Conservation (phyloP, 1,284 basidiomycete species). For the Takashimella koratensis region DNA sequence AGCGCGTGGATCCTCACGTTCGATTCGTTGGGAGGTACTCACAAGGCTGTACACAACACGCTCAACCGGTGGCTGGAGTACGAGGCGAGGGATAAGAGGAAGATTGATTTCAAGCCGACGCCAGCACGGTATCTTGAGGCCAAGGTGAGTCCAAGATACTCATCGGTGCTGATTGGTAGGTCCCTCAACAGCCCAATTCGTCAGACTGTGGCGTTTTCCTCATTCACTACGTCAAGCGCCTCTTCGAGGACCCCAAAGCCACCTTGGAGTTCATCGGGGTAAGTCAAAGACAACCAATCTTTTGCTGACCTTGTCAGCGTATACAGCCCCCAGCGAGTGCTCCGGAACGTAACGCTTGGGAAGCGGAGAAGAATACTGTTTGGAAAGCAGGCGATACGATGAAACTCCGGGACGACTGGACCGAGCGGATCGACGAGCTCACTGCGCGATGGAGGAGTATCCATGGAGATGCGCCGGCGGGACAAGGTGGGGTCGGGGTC, state of each 20-base stretch:
- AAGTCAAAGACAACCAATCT: conserved; percentile 3
- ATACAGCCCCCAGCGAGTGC: conserved; percentile 17
- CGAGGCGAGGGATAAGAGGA: conserved; percentile 77
- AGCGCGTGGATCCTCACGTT: conserved; percentile 79
- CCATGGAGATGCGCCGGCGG: not conserved
- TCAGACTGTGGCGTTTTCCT: conserved; percentile 54
- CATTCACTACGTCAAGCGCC: conserved; percentile 45
- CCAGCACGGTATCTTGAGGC: conserved; percentile 40
- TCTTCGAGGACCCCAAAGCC: conserved; percentile 34
- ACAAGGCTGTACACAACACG: conserved; percentile 60
- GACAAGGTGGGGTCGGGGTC: not conserved
- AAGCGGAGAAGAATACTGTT: conserved; percentile 3
- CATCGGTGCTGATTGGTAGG: conserved; percentile 17
- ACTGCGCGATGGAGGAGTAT: conserved; percentile 6
- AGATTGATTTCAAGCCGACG: conserved; percentile 47
- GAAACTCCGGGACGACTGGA: conserved; percentile 18
- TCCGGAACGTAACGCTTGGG: conserved; percentile 9
- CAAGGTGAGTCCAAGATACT: conserved; percentile 16
- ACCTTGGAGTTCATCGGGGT: conserved; percentile 41
- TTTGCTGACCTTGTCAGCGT: conserved; percentile 8
- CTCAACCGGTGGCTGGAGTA: conserved; percentile 66
- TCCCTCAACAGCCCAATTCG: conserved; percentile 53
- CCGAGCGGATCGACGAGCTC: conserved; percentile 11
- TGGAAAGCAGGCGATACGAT: conserved; percentile 15
- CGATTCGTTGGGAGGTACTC: conserved; percentile 75